phyloP scores from a whole-genome alignment of 805 yeast genomes.

The Hyphopichia homilentoma region DNA sequence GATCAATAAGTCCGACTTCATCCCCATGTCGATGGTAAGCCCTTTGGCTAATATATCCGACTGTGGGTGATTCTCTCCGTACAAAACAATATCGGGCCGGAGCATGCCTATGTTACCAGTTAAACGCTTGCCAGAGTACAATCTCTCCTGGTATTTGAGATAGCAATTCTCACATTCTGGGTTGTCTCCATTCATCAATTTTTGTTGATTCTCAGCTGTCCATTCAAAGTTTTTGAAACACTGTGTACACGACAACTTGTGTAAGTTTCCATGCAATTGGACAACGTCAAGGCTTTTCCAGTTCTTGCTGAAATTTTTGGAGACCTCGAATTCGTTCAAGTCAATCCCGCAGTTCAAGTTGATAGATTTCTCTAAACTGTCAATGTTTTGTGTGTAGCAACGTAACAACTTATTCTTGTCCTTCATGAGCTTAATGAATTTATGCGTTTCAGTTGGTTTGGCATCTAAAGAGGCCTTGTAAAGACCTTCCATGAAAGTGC shows the following conservation, averaged over 20 bases:
- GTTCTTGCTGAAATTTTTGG: conserved; percentile 26
- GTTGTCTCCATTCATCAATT: conserved; percentile 56
- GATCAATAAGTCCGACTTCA: conserved; percentile 73
- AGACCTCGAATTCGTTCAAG: conserved; percentile 22
- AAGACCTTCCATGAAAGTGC: conserved; percentile 82
- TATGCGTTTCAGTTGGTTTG: conserved; percentile 79
- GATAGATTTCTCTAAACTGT: conserved; percentile 70
- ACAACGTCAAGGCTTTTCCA: conserved; percentile 76
- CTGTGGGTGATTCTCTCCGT: conserved; percentile 92
- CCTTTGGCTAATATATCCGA: conserved; percentile 77
- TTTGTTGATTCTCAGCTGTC: conserved; percentile 48
- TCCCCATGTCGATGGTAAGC: conserved; percentile 57
- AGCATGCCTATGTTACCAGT: conserved; percentile 70
- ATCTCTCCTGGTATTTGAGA: conserved; percentile 51
- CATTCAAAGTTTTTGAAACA: conserved; percentile 62
- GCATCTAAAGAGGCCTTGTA: conserved; percentile 64
- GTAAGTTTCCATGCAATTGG: conserved; percentile 88
- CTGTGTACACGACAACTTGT: conserved; percentile 68
- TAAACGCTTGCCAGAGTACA: conserved; percentile 66
- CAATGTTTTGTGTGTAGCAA: conserved; percentile 95
- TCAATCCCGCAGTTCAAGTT: conserved; percentile 60
- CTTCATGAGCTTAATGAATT: conserved; percentile 59
- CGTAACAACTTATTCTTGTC: conserved; percentile 65
- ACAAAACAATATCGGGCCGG: conserved; percentile 86
- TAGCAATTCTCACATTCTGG: conserved; percentile 78